Evolutionary conservation across 2,329 filamentous ascomycete species (phyloP), one percentile per base, ranked within the genome.

Genomic region (Phialocephala subalpina): DNA sequence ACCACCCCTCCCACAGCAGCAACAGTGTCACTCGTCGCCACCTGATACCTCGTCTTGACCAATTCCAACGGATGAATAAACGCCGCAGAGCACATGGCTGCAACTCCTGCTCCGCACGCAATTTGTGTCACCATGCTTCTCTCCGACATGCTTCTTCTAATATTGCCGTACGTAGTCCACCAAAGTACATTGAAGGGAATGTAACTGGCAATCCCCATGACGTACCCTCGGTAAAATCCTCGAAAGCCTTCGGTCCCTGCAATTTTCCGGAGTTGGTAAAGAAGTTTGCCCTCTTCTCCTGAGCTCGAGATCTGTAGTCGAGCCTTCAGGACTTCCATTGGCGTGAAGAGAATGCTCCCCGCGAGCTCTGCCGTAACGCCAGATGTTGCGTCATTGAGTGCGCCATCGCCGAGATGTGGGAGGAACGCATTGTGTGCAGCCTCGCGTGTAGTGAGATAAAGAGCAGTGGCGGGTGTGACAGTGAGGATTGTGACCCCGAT

Each of bases 41-140:
- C 69, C 35, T 71, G 69, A 62, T 70, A 71, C 38, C 69, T 67
- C 47, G 69, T 71, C 53, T 71, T 71, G 25, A 71, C 64, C 35
- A 71, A 35, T 36, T 71, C 69, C 18, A 71, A 56, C 3, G 69
- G 69, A 62, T 71, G 67, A 33, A 71, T 68, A 20, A 69, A 69
- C 45, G 63, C 68, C 9, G 68, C 68, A 3, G 65, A 66, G 9
- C 36, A 57, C 11, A 53, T 22, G 29, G 68, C 60, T 14, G 68
- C 68, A 11, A 52, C 53, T 1, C 66, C 67, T 22, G 67, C 65
- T n/a, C 59, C 69, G 58, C 47, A 60, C 1, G 64, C 63, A 29
- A 68, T 68, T 18, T 66, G 62, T 1, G 57, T 33, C 36, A 29
- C 45, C 4, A 53, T 25, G 45, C 65, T 71, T 33, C 57, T 33